Conservation (phyloP, 805 yeast species). For the Spencermartinsiella europaea region DNA sequence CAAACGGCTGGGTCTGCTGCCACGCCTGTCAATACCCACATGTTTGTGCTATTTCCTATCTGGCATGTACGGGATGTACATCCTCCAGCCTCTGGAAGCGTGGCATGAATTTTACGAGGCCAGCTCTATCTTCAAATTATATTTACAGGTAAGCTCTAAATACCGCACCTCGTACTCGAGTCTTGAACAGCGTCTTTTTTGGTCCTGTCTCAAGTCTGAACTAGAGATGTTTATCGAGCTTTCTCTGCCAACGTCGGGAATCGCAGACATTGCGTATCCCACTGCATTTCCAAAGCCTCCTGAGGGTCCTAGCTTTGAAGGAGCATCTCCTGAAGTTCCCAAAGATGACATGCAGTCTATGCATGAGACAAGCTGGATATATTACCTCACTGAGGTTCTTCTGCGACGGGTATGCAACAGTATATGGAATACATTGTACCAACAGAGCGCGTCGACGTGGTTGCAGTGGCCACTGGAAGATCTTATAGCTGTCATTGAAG, state of each 20-base stretch:
- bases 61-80: conserved; percentile 16
- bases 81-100: conserved; percentile 14
- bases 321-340: conserved; percentile 8
- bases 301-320: conserved; percentile 9
- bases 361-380: conserved; percentile 18
- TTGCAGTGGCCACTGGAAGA: conserved; percentile 11
- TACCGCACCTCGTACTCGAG: conserved; percentile 7
- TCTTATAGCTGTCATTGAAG: conserved; percentile 10
- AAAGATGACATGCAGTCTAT: conserved; percentile 9
- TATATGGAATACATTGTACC: conserved; percentile 13
- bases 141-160: conserved; percentile 3
- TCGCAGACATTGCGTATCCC: conserved; percentile 16
- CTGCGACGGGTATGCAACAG: conserved; percentile 13
- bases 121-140: conserved; percentile 14
- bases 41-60: conserved; percentile 17
- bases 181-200: conserved; percentile 16
- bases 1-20: conserved; percentile 14
- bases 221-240: conserved; percentile 14
- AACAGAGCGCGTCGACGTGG: conserved; percentile 11
- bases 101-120: conserved; percentile 19
- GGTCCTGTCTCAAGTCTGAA: conserved; percentile 19
- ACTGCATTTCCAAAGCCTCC: conserved; percentile 18
- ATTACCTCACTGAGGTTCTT: conserved; percentile 15
- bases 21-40: conserved; percentile 11
- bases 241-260: conserved; percentile 14